These are phyloP conservation scores for Pseudoturritis turrita DNA, from an alignment of 345 rosid species.

Conservation along the genomic window DNA sequence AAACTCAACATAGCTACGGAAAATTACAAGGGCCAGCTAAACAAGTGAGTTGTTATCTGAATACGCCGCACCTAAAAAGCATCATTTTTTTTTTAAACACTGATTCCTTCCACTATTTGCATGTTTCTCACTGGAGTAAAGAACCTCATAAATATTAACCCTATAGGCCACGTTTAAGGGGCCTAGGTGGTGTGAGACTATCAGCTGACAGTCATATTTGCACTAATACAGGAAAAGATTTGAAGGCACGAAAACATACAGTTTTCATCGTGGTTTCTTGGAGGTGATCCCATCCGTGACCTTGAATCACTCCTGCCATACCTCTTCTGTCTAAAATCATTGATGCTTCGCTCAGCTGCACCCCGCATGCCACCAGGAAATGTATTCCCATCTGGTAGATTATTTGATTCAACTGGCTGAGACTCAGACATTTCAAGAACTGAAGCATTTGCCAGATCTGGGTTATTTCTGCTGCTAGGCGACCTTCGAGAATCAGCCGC, in stretches of 20 bases:
- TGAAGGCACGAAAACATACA: slow-evolving; percentile 42
- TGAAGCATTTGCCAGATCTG: slow-evolving; percentile 46
- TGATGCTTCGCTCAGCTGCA: slow-evolving; percentile 47
- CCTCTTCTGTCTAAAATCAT: slow-evolving; percentile 50
- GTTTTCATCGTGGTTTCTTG: slow-evolving; percentile 49
- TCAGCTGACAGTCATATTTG: neutral
- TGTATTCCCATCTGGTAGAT: slow-evolving; percentile 39
- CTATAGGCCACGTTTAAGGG: neutral
- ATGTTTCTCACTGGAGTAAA: neutral
- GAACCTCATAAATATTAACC: neutral
- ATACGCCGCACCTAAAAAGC: neutral
- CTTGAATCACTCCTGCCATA: slow-evolving; percentile 45
- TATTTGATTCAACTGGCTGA: slow-evolving; percentile 42
- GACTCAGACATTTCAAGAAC: slow-evolving; percentile 41
- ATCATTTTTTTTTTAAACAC: neutral
- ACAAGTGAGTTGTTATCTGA: neutral
- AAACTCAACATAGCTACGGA: neutral
- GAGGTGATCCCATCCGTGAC: slow-evolving; percentile 48
- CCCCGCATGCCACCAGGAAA: slow-evolving; percentile 43
- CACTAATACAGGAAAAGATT: slow-evolving; percentile 1
- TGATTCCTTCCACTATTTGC: neutral
- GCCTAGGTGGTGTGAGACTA: neutral
- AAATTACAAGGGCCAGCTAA: neutral
- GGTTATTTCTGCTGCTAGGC: slow-evolving; percentile 55
- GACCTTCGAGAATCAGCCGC: slow-evolving; percentile 54